Base-by-base conservation (phyloP, 2,329 filamentous ascomycete species). In the Trichocomaceae sp. region DNA sequence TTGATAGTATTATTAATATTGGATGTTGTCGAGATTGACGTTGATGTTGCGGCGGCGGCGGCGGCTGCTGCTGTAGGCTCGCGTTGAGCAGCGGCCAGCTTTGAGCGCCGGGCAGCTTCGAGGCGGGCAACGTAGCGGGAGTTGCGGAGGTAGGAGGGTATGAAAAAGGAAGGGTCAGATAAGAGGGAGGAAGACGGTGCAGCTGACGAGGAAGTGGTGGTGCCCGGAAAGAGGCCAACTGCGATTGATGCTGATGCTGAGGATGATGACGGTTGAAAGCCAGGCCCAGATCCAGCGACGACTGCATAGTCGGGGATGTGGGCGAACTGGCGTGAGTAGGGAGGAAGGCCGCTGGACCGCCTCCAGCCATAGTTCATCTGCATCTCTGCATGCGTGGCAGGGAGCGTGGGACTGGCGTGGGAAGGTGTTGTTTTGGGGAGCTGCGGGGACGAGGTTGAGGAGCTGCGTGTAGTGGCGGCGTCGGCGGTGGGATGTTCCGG, bases 41-140 rank as follows among this genome's bases (percentile, higher is more conserved):
- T 26, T 26, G 23, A n/a, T n/a, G n/a, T n/a, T n/a, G n/a, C n/a
- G n/a, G n/a, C n/a, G n/a, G n/a, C n/a, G n/a, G n/a, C n/a, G n/a
- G 44, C 26, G 10, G 44, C 15, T 9, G 13, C 45, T 31, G 45
- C 26, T n/a, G 23, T 26, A 22, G 79, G 80, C 62, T 76, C 64
- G 77, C 80, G 64, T 68, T 78, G 65, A 72, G 78, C 50, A 68
- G 78, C 69, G 68, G 73, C 52, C 37, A 81, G 54, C 66, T 81
- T 87, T 47, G 81, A 79, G 67, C 77, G 81, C 68, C 90, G 81
- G 55, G 81, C 82, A 58, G 88, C 84, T 63, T 87, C 83, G 47
- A 96, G 78, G 67, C 82, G 84, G 63, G 86, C 81, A 52, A 92
- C 83, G 70, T 96, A 91, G 64, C 83, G 82, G 13, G 90, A 92